phyloP scores from a whole-genome alignment of 148 eudicot genomes.

The Rhododendron vialii region DNA sequence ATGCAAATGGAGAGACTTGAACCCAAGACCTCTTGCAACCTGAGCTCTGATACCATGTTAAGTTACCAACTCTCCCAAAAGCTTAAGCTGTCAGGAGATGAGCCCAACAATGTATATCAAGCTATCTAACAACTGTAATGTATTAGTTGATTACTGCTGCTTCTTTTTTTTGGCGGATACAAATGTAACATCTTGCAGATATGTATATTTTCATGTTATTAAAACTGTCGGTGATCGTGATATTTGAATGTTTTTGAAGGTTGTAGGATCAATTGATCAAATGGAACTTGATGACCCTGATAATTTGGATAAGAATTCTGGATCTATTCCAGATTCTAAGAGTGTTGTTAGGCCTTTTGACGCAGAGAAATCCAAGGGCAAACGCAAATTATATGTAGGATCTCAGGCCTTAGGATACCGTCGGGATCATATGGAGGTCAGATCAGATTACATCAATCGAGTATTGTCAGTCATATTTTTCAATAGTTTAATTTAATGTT shows the following conservation, averaged over 20 bases:
- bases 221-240: background rate
- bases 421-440: constrained; percentile 96
- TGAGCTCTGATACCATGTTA: too few species aligned
- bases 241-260: constrained; percentile 35
- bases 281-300: constrained; percentile 84
- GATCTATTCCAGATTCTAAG: constrained; percentile 57
- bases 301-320: constrained; percentile 58
- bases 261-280: constrained; percentile 82
- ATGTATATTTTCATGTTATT: background rate
- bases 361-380: constrained; percentile 60
- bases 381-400: constrained; percentile 85
- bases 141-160: background rate
- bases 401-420: constrained; percentile 83
- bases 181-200: background rate
- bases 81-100: too few species aligned
- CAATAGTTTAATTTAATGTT: background rate
- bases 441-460: constrained; percentile 11
- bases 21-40: too few species aligned
- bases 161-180: background rate
- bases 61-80: too few species aligned
- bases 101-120: too few species aligned
- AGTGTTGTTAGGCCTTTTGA: constrained; percentile 38
- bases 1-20: too few species aligned
- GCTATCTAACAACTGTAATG: background rate
- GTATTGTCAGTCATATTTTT: background rate